phyloP scores from a whole-genome alignment of 768 basidiomycete genomes.

The Mycena kentingensis region DNA sequence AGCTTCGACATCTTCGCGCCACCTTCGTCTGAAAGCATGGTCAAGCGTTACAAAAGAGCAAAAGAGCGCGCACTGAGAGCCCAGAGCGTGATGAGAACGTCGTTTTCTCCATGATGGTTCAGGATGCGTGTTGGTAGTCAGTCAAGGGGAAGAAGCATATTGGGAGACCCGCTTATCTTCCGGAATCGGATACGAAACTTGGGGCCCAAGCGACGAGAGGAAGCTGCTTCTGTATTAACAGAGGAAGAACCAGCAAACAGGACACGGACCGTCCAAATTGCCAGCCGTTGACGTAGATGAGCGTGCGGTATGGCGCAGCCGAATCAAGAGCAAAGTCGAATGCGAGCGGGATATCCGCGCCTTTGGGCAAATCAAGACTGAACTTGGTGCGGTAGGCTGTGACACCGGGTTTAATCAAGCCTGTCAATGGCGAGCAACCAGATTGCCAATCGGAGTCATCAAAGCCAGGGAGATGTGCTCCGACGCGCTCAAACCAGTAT shows the following conservation, averaged over 20 bases:
- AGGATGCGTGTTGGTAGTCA: too few relatives aligned
- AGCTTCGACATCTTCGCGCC: slow-evolving; percentile 35
- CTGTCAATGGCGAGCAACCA: slow-evolving; percentile 46
- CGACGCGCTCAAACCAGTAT: slow-evolving; percentile 52
- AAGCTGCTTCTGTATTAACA: too few relatives aligned
- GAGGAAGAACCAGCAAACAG: not conserved
- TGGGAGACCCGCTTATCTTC: too few relatives aligned
- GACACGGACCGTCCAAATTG: slow-evolving; percentile 59
- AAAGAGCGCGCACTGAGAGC: slow-evolving; percentile 31
- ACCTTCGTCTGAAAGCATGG: slow-evolving; percentile 22
- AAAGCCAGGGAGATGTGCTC: slow-evolving; percentile 63
- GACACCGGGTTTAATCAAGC: slow-evolving; percentile 52
- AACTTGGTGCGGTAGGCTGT: slow-evolving; percentile 68
- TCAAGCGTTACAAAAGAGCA: not conserved
- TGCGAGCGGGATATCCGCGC: slow-evolving; percentile 56
- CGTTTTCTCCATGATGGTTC: slow-evolving; percentile 38
- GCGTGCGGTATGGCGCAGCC: slow-evolving; percentile 59
- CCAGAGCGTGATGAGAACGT: slow-evolving; percentile 38
- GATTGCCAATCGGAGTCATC: slow-evolving; percentile 56
- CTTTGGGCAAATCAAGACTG: slow-evolving; percentile 49
- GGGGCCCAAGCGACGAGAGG: slow-evolving; percentile 43
- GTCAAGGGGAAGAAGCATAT: too few relatives aligned
- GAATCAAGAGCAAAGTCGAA: slow-evolving; percentile 56
- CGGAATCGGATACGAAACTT: slow-evolving; percentile 47
- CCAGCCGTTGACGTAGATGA: slow-evolving; percentile 74